Conservation (phyloP, 495 filamentous ascomycete species). For the Penicillium macrosclerotiorum region DNA sequence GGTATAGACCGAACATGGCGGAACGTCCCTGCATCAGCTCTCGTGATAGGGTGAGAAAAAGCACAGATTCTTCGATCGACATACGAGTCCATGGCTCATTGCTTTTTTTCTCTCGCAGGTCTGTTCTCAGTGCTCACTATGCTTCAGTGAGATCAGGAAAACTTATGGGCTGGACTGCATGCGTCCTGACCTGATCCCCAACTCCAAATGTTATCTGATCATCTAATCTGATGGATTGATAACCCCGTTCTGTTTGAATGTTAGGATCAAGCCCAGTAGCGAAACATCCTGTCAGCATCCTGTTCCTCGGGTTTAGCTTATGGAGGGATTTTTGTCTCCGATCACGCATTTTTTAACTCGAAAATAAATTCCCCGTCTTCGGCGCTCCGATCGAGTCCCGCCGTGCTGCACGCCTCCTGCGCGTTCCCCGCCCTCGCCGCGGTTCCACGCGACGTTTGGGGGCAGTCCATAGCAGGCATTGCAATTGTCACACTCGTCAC, state of each 20-base stretch:
- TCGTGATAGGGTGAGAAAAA: no score
- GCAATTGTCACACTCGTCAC: neutral
- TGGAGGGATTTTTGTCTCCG: no score
- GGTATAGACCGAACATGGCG: neutral
- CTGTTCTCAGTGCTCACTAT: no score
- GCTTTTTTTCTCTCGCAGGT: no score
- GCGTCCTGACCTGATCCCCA: neutral
- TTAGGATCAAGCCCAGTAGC: no score
- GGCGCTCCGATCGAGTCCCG: neutral
- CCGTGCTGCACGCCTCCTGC: neutral
- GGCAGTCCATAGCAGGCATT: neutral
- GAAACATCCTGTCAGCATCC: no score
- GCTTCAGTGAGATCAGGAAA: neutral
- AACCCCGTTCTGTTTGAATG: neutral
- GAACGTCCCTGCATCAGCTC: no score
- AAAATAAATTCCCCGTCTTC: neutral
- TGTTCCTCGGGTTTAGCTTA: no score
- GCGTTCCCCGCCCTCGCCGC: neutral
- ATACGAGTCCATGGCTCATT: no score
- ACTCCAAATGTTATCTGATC: slow-evolving; percentile 11
- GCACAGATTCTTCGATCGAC: no score
- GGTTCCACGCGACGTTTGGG: neutral
- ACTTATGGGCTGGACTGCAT: neutral
- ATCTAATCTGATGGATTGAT: slow-evolving; percentile 25
- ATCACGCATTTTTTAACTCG: no score